phyloP scores from a whole-genome alignment of 768 basidiomycete species.

The Tricholoma matsutake region DNA sequence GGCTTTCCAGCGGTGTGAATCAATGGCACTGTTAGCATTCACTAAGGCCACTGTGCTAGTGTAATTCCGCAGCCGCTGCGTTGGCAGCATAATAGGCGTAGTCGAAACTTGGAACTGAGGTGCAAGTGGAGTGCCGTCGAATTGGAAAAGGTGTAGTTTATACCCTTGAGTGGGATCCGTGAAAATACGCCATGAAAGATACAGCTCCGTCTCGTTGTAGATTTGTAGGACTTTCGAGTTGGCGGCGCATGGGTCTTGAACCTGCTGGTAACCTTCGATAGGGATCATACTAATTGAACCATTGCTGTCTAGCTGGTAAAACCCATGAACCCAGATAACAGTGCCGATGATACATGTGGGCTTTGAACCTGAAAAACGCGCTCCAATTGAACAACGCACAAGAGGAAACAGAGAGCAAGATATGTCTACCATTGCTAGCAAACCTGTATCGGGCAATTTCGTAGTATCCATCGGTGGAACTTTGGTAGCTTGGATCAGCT shows the following conservation, averaged over 20 bases:
- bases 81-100: slow-evolving; percentile 87
- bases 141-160: slow-evolving; percentile 76
- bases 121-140: slow-evolving; percentile 72
- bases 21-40: slow-evolving; percentile 23
- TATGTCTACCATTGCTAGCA: slow-evolving; percentile 68
- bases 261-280: slow-evolving; percentile 91
- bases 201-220: slow-evolving; percentile 77
- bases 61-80: slow-evolving; percentile 54
- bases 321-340: slow-evolving; percentile 90
- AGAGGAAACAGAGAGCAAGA: slow-evolving; percentile 15
- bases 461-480: slow-evolving; percentile 72
- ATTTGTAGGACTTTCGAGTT: slow-evolving; percentile 82
- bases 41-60: slow-evolving; percentile 22
- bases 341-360: slow-evolving; percentile 90
- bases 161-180: slow-evolving; percentile 56
- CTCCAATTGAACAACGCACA: neutral
- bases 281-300: slow-evolving; percentile 78
- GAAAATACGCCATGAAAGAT: slow-evolving; percentile 67
- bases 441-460: slow-evolving; percentile 93
- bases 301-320: slow-evolving; percentile 60
- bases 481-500: slow-evolving; percentile 25
- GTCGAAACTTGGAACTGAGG: slow-evolving; percentile 65
- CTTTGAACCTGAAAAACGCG: slow-evolving; percentile 51
- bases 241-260: slow-evolving; percentile 91
- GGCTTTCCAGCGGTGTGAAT: slow-evolving; percentile 19